Conservation (phyloP, 1,284 basidiomycete species). For the Tetrapyrgos nigripes region DNA sequence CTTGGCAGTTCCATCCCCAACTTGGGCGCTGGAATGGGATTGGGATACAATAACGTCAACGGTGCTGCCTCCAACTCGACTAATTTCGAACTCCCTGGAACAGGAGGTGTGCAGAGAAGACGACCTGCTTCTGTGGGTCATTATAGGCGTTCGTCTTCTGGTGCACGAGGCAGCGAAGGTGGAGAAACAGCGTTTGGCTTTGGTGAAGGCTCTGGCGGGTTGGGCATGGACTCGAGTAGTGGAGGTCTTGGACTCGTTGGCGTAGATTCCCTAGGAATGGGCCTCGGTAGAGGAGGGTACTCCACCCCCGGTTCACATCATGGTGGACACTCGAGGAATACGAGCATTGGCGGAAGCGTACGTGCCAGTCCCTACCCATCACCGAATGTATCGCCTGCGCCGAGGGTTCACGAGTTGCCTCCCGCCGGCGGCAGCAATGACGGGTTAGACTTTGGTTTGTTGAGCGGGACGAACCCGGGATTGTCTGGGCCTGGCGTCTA, state of each 20-base stretch:
- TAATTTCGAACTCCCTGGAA: neutral
- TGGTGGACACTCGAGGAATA: conserved; percentile 4
- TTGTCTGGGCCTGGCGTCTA: neutral
- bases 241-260: neutral
- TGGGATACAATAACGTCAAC: neutral
- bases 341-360: conserved; percentile 26
- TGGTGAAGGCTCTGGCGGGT: conserved; percentile 23
- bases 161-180: conserved; percentile 52
- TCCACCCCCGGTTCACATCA: neutral
- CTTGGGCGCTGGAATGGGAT: conserved; percentile 16
- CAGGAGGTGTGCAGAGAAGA: conserved; percentile 8
- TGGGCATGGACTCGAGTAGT: conserved; percentile 22
- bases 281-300: neutral
- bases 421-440: neutral
- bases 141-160: conserved; percentile 65
- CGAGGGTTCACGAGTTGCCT: conserved; percentile 19
- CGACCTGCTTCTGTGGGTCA: conserved; percentile 53
- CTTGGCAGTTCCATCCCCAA: conserved; percentile 15
- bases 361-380: conserved; percentile 49
- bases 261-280: conserved; percentile 1
- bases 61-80: neutral
- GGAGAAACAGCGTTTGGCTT: conserved; percentile 29
- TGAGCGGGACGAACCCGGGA: conserved; percentile 4
- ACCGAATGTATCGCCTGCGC: conserved; percentile 40
- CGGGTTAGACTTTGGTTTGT: conserved; percentile 10